Evolutionary conservation across 2,329 filamentous ascomycete species (phyloP).

Genomic region (Colletotrichum filicis): DNA sequence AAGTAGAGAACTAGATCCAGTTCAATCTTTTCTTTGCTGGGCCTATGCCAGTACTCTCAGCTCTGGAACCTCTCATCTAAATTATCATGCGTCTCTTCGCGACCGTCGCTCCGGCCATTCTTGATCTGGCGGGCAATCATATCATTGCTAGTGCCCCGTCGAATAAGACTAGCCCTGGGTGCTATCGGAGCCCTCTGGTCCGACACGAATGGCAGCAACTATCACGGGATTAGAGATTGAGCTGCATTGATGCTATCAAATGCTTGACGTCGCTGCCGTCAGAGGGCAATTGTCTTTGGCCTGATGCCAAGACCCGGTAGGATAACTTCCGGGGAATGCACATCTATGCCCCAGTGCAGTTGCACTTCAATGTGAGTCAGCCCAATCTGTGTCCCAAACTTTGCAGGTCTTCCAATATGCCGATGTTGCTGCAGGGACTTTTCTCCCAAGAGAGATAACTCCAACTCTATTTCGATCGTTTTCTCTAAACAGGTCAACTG

Average conservation of each 20-base stretch:
- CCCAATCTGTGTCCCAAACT: too few species aligned
- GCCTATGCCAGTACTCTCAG: not conserved
- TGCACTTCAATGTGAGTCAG: conserved; percentile 35
- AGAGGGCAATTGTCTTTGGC: conserved; percentile 1
- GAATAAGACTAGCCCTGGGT: not conserved
- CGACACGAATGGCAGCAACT: too few species aligned
- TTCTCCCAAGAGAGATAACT: not conserved
- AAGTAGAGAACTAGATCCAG: not conserved
- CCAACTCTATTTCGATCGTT: not conserved
- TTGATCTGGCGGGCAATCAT: not conserved
- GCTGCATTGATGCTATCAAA: conserved; percentile 27
- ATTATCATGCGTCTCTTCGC: not conserved
- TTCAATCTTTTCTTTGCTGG: not conserved
- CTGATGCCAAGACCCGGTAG: conserved; percentile 38
- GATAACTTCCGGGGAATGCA: conserved; percentile 42
- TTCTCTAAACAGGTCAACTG: not conserved
- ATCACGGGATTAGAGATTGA: conserved; percentile 7
- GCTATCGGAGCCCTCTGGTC: not conserved
- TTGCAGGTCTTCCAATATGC: too few species aligned
- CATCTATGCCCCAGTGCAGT: conserved; percentile 37
- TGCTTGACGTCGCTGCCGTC: conserved; percentile 21
- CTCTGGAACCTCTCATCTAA: not conserved
- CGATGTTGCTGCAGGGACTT: not conserved
- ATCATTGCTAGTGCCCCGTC: not conserved
- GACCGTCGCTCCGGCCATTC: not conserved